phyloP scores from a whole-genome alignment of 1,284 basidiomycete genomes.

The Ustilago trichophora region DNA sequence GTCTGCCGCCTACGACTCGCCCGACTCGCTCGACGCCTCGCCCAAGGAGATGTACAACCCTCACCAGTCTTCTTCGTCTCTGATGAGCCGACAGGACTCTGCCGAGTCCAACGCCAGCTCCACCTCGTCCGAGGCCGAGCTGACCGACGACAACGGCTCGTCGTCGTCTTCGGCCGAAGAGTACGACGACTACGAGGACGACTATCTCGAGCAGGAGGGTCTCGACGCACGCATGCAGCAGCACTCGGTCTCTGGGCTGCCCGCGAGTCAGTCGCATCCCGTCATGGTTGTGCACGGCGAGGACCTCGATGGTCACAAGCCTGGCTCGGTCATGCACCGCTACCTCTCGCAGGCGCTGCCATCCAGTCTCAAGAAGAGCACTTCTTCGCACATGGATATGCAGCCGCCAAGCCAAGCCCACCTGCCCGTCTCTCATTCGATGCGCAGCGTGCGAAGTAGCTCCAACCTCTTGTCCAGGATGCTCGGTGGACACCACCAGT shows the following conservation, averaged over 20 bases:
- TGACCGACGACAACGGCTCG: slow-evolving; percentile 65
- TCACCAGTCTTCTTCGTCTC: slow-evolving; percentile 15
- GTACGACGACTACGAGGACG: slow-evolving; percentile 61
- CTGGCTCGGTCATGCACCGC: slow-evolving; percentile 52
- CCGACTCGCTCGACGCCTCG: slow-evolving; percentile 33
- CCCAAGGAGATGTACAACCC: slow-evolving; percentile 33
- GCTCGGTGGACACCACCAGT: slow-evolving; percentile 50
- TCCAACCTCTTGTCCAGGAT: slow-evolving; percentile 56
- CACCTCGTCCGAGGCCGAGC: slow-evolving; percentile 59
- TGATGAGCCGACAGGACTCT: slow-evolving; percentile 57
- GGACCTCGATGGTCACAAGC: slow-evolving; percentile 39
- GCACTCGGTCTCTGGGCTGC: slow-evolving; percentile 33
- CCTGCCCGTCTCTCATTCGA: slow-evolving; percentile 31
- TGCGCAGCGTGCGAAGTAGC: slow-evolving; percentile 56
- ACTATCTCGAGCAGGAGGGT: slow-evolving; percentile 53
- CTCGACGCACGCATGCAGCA: slow-evolving; percentile 49
- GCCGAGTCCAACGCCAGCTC: slow-evolving; percentile 47
- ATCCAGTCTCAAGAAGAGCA: slow-evolving; percentile 54
- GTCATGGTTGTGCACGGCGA: slow-evolving; percentile 36
- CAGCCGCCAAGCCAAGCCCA: slow-evolving; percentile 50
- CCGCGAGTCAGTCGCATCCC: slow-evolving; percentile 33
- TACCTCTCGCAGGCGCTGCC: slow-evolving; percentile 55
- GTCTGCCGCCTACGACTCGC: slow-evolving; percentile 40
- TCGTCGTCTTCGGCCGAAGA: slow-evolving; percentile 61
- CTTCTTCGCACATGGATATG: slow-evolving; percentile 42